phyloP scores from a whole-genome alignment of 1,284 basidiomycete species.

The Trichosporon sp. region DNA sequence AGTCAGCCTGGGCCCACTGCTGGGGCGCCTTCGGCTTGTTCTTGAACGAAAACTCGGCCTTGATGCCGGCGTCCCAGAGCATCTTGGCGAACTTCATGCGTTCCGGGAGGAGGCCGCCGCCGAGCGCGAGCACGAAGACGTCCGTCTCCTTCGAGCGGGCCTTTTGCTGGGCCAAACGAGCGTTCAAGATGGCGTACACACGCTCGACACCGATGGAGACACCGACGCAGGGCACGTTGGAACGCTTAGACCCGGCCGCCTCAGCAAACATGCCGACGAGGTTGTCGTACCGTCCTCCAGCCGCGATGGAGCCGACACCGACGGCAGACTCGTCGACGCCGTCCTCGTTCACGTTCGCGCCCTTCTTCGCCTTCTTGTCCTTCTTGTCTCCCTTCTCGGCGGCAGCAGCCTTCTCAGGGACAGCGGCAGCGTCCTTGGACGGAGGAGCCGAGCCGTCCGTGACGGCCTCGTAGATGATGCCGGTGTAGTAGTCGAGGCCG shows the following conservation, averaged over 20 bases:
- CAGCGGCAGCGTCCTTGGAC: conserved; percentile 64
- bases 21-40: conserved; percentile 80
- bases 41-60: conserved; percentile 94
- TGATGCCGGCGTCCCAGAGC: conserved; percentile 84
- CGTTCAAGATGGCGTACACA: conserved; percentile 92
- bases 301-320: conserved; percentile 96
- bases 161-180: conserved; percentile 70
- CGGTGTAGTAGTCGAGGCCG: conserved; percentile 97
- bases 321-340: conserved; percentile 90
- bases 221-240: conserved; percentile 84
- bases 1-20: conserved; percentile 91
- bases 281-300: conserved; percentile 94
- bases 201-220: conserved; percentile 92
- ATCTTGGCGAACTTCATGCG: conserved; percentile 80
- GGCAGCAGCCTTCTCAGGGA: conserved; percentile 40
- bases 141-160: conserved; percentile 85
- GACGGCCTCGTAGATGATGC: conserved; percentile 96
- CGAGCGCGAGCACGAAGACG: conserved; percentile 90
- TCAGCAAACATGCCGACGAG: conserved; percentile 93
- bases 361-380: conserved; percentile 60
- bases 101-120: conserved; percentile 78
- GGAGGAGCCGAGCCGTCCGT: conserved; percentile 92
- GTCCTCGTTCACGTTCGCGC: conserved; percentile 63
- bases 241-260: conserved; percentile 65
- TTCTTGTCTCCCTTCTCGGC: conserved; percentile 41